Percentiles rank a stretch among this genome's conserved stretches.
These are phyloP conservation scores for Ochetophila trinervis DNA, from an alignment of 306 rosid genomes.

Conservation along the genomic window DNA sequence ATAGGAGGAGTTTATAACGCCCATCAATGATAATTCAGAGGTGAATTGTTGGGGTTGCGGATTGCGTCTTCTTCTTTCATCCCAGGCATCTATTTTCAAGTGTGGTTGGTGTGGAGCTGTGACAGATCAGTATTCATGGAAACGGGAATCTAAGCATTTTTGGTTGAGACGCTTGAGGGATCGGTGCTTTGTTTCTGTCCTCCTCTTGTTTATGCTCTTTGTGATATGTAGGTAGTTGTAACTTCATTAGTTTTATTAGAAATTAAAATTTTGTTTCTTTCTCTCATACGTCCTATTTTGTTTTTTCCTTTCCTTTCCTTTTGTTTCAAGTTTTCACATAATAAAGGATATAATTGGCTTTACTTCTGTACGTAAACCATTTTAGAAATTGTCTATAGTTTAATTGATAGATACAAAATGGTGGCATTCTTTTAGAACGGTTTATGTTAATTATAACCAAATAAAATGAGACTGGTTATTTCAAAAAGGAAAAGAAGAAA, in stretches of 20 bases:
- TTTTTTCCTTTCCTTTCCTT: neutral
- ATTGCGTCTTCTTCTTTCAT: constrained; percentile 61
- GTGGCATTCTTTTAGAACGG: neutral
- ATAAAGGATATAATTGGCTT: neutral
- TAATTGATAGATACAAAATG: neutral
- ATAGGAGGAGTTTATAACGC: constrained; percentile 62
- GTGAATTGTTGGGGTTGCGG: constrained; percentile 98
- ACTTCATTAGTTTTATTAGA: constrained; percentile 2
- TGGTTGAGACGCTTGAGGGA: constrained; percentile 73
- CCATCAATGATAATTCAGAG: constrained; percentile 47
- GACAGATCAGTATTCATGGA: constrained; percentile 53
- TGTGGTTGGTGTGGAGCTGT: constrained; percentile 99
- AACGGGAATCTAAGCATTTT: constrained; percentile 45
- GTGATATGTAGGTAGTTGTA: constrained; percentile 63
- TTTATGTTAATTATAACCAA: no score
- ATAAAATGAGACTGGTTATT: no score
- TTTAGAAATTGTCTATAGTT: neutral
- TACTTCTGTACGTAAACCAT: neutral
- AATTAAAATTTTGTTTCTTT: neutral
- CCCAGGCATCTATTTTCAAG: constrained; percentile 60
- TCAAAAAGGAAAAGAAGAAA: no score
- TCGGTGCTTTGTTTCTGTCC: constrained; percentile 59
- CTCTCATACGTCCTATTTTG: neutral
- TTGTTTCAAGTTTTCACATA: neutral
- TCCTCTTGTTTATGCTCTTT: constrained; percentile 66